A percentile compares a stretch with the other conserved stretches of the same genome.
These are phyloP conservation scores for Dendrobium officinale DNA, from an alignment of 106 monocot species.

Conservation along the genomic window DNA sequence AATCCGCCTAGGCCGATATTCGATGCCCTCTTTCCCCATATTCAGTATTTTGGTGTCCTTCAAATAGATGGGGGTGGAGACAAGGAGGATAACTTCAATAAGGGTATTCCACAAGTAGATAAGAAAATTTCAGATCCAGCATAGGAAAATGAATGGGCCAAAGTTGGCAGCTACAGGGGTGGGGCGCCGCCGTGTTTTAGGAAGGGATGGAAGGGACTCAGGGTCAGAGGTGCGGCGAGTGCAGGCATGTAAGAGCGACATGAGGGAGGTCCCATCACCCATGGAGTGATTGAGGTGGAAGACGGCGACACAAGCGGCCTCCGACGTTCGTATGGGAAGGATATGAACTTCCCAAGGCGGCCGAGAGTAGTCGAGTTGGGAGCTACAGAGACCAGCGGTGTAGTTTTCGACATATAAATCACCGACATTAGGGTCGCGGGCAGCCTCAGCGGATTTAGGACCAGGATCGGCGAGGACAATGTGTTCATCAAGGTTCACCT, in stretches of 20 bases:
- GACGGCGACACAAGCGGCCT: constrained; percentile 37
- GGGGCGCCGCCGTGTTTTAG: constrained; percentile 7
- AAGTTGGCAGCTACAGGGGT: background rate
- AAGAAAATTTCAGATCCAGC: constrained; percentile 18
- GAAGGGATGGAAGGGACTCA: constrained; percentile 32
- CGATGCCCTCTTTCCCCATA: constrained; percentile 34
- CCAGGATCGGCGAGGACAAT: constrained; percentile 33
- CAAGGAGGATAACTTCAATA: constrained; percentile 27
- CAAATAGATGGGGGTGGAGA: constrained; percentile 23
- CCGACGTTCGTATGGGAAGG: constrained; percentile 56
- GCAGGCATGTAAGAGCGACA: constrained; percentile 76
- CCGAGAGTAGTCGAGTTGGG: constrained; percentile 31
- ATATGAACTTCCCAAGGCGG: constrained; percentile 88
- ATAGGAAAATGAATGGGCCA: background rate
- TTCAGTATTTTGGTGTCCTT: constrained; percentile 53
- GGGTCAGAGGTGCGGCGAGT: constrained; percentile 54
- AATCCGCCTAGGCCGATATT: constrained; percentile 39
- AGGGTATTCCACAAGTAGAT: constrained; percentile 38
- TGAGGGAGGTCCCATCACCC: constrained; percentile 73
- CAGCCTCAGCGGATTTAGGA: background rate
- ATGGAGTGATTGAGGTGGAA: constrained; percentile 75
- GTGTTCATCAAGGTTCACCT: constrained; percentile 51
- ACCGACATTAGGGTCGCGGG: background rate
- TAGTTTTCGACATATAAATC: constrained; percentile 63
- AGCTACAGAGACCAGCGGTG: constrained; percentile 36